These are phyloP conservation scores for Aureobasidium mangrovei DNA, from an alignment of 2,329 filamentous ascomycete genomes.

Conservation along the genomic window DNA sequence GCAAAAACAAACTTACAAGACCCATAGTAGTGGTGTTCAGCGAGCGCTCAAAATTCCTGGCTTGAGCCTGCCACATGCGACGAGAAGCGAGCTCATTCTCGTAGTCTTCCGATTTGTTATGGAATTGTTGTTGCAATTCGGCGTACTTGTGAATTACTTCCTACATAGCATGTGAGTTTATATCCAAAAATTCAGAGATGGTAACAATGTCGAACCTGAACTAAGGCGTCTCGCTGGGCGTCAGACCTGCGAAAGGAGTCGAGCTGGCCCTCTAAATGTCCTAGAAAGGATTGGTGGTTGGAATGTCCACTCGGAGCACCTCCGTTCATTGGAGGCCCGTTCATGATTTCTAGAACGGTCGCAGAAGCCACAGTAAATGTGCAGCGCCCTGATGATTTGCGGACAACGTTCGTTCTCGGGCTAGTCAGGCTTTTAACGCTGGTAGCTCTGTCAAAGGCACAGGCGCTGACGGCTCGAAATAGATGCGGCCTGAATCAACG, in stretches of 20 bases:
- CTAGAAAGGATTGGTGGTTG: not conserved
- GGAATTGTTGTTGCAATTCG: slow-evolving; percentile 25
- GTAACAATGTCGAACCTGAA: slow-evolving; percentile 13
- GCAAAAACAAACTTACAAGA: not conserved
- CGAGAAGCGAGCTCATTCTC: slow-evolving; percentile 30
- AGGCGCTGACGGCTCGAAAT: too few relatives aligned
- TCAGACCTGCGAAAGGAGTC: slow-evolving; percentile 27
- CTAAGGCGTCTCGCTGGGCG: slow-evolving; percentile 24
- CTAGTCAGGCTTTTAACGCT: not conserved
- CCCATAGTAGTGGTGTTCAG: not conserved
- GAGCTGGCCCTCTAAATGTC: slow-evolving; percentile 15
- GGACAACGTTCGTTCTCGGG: not conserved
- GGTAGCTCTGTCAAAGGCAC: too few relatives aligned
- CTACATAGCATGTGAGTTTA: slow-evolving; percentile 7
- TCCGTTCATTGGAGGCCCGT: not conserved
- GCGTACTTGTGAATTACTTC: slow-evolving; percentile 26
- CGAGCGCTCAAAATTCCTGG: slow-evolving; percentile 11
- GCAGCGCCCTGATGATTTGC: too few relatives aligned
- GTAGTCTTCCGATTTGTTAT: slow-evolving; percentile 28
- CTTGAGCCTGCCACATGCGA: slow-evolving; percentile 28
- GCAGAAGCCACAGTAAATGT: not conserved
- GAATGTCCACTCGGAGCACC: not conserved
- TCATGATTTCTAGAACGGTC: not conserved
- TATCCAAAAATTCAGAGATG: not conserved
- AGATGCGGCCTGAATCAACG: too few relatives aligned